Conservation (phyloP, 306 rosid genomes). For the Comarum palustre region DNA sequence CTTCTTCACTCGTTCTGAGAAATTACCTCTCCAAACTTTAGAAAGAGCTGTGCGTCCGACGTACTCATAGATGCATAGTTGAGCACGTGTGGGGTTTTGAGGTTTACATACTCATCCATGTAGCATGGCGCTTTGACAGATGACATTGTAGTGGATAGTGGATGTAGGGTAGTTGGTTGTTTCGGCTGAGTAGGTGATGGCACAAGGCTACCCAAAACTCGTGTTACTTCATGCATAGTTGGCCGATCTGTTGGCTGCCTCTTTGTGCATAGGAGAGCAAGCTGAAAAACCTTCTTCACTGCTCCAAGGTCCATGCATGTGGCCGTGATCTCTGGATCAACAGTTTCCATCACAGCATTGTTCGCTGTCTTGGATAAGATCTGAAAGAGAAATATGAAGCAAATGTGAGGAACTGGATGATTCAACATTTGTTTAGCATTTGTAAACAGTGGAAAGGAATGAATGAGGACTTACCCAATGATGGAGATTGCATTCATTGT, state of each 20-base stretch:
- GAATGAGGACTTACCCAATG: conserved; percentile 52
- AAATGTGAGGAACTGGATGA: conserved; percentile 1
- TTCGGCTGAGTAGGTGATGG: conserved; percentile 34
- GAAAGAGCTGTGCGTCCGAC: conserved; percentile 84
- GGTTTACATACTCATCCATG: conserved; percentile 75
- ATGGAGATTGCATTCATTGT: conserved; percentile 85
- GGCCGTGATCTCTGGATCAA: conserved; percentile 68
- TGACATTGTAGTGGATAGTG: conserved; percentile 29
- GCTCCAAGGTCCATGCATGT: conserved; percentile 82
- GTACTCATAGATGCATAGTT: conserved; percentile 86
- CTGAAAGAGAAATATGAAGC: conserved; percentile 30
- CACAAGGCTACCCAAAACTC: conserved; percentile 61
- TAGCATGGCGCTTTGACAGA: conserved; percentile 55
- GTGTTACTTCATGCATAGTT: conserved; percentile 84
- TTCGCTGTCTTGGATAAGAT: conserved; percentile 76
- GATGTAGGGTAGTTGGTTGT: conserved; percentile 27
- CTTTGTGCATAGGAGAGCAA: conserved; percentile 82
- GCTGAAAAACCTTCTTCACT: conserved; percentile 74
- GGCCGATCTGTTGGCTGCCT: conserved; percentile 77
- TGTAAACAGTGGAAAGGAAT: not conserved
- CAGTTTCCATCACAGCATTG: conserved; percentile 92
- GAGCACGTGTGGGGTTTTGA: conserved; percentile 69
- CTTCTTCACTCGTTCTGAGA: conserved; percentile 61
- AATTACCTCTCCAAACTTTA: conserved; percentile 90
- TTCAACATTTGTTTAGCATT: not conserved